Evolutionary conservation across 2,329 filamentous ascomycete species (phyloP).

Genomic region (Zarea fungicola): DNA sequence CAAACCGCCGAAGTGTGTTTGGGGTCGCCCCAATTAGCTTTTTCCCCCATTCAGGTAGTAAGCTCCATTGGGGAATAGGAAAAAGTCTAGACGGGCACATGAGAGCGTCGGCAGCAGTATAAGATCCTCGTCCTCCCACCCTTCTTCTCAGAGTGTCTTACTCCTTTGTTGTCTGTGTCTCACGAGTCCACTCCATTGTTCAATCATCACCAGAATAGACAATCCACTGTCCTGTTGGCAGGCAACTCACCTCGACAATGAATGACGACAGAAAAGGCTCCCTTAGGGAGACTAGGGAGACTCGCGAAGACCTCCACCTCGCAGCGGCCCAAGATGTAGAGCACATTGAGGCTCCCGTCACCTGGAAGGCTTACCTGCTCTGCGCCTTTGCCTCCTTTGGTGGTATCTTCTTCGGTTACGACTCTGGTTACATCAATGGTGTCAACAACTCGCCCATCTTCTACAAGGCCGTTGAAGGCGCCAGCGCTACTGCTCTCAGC

Average conservation of each 20-base stretch:
- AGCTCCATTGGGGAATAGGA: background rate
- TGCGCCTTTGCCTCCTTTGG: slow-evolving; percentile 68
- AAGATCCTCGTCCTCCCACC: slow-evolving; percentile 4
- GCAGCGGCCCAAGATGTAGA: slow-evolving; percentile 46
- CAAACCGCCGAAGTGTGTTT: slow-evolving; percentile 13
- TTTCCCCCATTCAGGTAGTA: slow-evolving; percentile 1
- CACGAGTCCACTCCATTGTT: slow-evolving; percentile 3
- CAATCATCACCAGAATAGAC: no score
- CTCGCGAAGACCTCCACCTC: slow-evolving; percentile 30
- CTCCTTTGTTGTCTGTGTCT: slow-evolving; percentile 9
- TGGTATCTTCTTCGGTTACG: slow-evolving; percentile 74
- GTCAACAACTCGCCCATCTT: slow-evolving; percentile 51
- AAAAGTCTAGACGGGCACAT: background rate
- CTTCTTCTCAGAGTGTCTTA: slow-evolving; percentile 8
- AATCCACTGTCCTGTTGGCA: background rate
- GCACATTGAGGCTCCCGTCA: slow-evolving; percentile 63
- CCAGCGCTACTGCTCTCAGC: slow-evolving; percentile 27
- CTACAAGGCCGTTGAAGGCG: slow-evolving; percentile 45
- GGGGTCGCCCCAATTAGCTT: slow-evolving; percentile 1
- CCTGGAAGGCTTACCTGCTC: slow-evolving; percentile 62
- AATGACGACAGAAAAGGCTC: slow-evolving; percentile 4
- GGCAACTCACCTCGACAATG: background rate
- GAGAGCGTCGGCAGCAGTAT: background rate
- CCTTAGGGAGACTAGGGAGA: slow-evolving; percentile 1
- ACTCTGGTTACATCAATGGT: slow-evolving; percentile 70